These are phyloP conservation scores for Sphagnum fallax DNA, from an alignment of 228 moss, liverwort and hornwort species.

Conservation along the genomic window DNA sequence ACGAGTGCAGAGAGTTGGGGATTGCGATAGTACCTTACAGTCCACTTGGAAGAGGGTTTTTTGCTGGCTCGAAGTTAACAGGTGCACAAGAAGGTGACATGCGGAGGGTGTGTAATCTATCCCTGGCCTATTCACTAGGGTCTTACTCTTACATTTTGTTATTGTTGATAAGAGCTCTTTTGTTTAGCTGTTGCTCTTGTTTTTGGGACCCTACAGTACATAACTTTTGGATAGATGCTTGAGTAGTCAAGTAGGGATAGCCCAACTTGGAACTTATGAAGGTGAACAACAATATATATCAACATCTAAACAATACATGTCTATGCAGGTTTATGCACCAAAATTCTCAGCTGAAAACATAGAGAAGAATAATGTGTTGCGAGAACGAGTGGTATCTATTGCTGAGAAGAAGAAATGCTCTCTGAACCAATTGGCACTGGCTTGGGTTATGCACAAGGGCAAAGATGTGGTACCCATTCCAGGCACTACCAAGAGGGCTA, in stretches of 20 bases:
- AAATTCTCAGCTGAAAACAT: conserved; percentile 6
- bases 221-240: too few species aligned
- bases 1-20: conserved; percentile 12
- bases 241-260: too few species aligned
- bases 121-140: too few species aligned
- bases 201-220: too few species aligned
- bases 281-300: too few species aligned
- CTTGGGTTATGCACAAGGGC: conserved; percentile 29
- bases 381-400: conserved; percentile 3
- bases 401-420: conserved; percentile 9
- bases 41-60: conserved; percentile 25
- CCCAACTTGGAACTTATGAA: too few species aligned
- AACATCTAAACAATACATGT: too few species aligned
- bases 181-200: too few species aligned
- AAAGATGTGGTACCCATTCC: conserved; percentile 37
- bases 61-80: conserved; percentile 1
- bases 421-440: conserved; percentile 15
- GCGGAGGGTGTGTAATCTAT: too few species aligned
- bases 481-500: conserved; percentile 28
- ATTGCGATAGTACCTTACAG: conserved; percentile 22
- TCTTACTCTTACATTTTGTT: too few species aligned
- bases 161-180: too few species aligned
- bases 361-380: conserved; percentile 9
- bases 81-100: too few species aligned
- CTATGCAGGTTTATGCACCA: not conserved